Evolutionary conservation across 208 protist genomes (phyloP).

Genomic region (Leishmania martiniquensis): DNA sequence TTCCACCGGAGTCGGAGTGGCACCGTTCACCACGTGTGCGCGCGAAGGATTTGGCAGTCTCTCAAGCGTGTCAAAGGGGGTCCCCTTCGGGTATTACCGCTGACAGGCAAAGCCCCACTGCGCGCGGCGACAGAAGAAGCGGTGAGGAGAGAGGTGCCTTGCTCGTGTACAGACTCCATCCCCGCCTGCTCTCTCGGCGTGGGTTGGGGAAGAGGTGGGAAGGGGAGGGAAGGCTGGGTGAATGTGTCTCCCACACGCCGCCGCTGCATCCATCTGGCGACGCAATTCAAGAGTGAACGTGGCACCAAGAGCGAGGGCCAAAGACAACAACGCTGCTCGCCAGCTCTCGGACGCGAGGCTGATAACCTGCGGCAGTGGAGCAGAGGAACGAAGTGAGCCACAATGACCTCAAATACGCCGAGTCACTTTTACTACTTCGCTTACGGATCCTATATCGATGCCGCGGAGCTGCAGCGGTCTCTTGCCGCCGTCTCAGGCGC

Average conservation of each 20-base stretch:
- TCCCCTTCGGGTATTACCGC: too few relatives aligned
- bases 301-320: background rate
- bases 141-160: too few relatives aligned
- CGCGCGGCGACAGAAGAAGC: too few relatives aligned
- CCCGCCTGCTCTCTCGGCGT: too few relatives aligned
- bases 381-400: background rate
- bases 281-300: background rate
- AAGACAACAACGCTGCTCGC: background rate
- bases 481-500: background rate
- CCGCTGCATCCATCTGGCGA: background rate
- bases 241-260: background rate
- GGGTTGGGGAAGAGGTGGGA: too few relatives aligned
- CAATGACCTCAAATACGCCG: slow-evolving; percentile 13
- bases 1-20: background rate
- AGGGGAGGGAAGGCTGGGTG: too few relatives aligned
- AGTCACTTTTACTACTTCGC: slow-evolving; percentile 43
- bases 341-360: background rate
- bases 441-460: slow-evolving; percentile 36
- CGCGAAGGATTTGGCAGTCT: too few relatives aligned
- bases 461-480: slow-evolving; percentile 6
- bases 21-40: too few relatives aligned
- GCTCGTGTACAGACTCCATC: too few relatives aligned
- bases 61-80: too few relatives aligned
- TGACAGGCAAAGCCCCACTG: too few relatives aligned
- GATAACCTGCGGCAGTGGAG: background rate